These are phyloP conservation scores for Colletotrichum viniferum DNA, from an alignment of 2,329 filamentous ascomycete genomes.

Conservation along the genomic window DNA sequence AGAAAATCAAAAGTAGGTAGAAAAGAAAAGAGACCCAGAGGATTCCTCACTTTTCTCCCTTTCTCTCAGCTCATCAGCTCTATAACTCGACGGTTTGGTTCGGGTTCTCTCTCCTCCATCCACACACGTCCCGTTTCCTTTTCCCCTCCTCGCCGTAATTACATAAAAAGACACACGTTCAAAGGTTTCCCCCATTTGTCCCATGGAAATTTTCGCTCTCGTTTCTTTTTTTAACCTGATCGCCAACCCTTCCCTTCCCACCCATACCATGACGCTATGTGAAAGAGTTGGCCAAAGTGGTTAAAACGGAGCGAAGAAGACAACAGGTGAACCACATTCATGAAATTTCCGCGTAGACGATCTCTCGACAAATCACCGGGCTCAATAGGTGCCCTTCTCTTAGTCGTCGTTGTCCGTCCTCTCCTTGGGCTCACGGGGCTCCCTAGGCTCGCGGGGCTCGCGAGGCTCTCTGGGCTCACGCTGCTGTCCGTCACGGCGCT, in stretches of 20 bases:
- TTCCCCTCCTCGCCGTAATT: slow-evolving; percentile 15
- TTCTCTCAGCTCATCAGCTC: neutral
- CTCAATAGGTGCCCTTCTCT: slow-evolving; percentile 22
- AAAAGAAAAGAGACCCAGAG: neutral
- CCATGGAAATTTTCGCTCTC: neutral
- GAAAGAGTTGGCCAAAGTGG: neutral
- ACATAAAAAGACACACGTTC: slow-evolving; percentile 5
- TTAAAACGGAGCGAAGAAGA: neutral
- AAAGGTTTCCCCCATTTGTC: neutral
- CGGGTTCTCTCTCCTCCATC: neutral
- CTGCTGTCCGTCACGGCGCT: slow-evolving; percentile 32
- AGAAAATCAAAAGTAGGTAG: neutral
- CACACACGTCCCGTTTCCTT: neutral
- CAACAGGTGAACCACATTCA: neutral
- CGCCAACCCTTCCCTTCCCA: neutral
- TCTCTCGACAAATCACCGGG: neutral
- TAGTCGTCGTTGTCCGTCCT: slow-evolving; percentile 63
- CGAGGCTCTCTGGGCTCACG: slow-evolving; percentile 30
- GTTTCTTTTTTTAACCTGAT: neutral
- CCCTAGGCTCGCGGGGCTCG: slow-evolving; percentile 13
- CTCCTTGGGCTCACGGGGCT: slow-evolving; percentile 41
- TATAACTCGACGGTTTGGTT: neutral
- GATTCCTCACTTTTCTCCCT: neutral
- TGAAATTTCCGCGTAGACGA: neutral
- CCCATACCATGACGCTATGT: neutral